Conservation (phyloP, 768 basidiomycete species). For the Leccinum longicurvipes region DNA sequence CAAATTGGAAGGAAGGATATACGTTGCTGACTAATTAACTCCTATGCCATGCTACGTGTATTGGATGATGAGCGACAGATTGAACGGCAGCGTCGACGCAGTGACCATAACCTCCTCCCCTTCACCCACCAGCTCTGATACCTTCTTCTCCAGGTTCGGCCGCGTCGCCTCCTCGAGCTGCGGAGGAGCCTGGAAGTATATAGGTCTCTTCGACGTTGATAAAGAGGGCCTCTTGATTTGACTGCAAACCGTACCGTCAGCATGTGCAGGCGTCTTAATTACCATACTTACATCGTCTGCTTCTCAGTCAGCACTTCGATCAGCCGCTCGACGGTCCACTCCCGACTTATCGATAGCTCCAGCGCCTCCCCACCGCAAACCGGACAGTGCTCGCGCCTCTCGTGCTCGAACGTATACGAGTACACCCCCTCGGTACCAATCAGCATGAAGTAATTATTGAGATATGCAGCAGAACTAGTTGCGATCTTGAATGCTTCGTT, state of each 20-base stretch:
- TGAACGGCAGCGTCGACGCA: slow-evolving; percentile 86
- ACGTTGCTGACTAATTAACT: slow-evolving; percentile 28
- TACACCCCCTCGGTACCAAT: slow-evolving; percentile 96
- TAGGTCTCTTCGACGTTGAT: slow-evolving; percentile 67
- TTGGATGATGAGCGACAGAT: slow-evolving; percentile 61
- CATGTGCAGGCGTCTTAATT: neutral
- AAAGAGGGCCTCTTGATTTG: slow-evolving; percentile 97
- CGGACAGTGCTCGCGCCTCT: slow-evolving; percentile 89
- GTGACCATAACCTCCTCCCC: slow-evolving; percentile 86
- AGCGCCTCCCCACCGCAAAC: slow-evolving; percentile 93
- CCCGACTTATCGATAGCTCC: slow-evolving; percentile 64
- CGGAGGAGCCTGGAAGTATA: slow-evolving; percentile 93
- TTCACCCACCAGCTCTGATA: slow-evolving; percentile 73
- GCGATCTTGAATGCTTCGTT: slow-evolving; percentile 99
- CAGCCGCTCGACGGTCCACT: slow-evolving; percentile 79
- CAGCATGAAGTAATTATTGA: slow-evolving; percentile 98
- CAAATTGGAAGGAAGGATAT: slow-evolving; percentile 7
- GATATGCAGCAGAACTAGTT: slow-evolving; percentile 88
- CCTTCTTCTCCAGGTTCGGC: slow-evolving; percentile 85
- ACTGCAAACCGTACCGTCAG: slow-evolving; percentile 41
- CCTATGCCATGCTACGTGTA: slow-evolving; percentile 38
- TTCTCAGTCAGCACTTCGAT: slow-evolving; percentile 85
- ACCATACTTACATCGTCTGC: slow-evolving; percentile 76
- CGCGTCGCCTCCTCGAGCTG: slow-evolving; percentile 86
- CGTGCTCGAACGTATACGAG: slow-evolving; percentile 95